Evolutionary conservation across 2,329 filamentous ascomycete species (phyloP), one percentile per base, ranked within the genome.

Genomic region (Hypoxylon sp.): DNA sequence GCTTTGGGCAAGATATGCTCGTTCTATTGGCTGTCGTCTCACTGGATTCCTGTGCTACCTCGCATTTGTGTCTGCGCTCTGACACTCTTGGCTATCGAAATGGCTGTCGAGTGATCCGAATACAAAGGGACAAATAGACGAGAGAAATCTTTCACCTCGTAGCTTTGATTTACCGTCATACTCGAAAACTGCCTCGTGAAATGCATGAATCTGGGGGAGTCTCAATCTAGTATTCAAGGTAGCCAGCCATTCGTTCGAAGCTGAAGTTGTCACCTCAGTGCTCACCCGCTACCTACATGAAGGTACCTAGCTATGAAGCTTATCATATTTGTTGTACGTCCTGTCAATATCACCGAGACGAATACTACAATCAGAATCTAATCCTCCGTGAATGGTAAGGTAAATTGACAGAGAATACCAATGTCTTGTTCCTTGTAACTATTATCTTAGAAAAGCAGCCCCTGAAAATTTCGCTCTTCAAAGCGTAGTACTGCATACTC

Each of bases 21-120:
- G 32, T 32, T 29, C 35, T 53, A 68, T 68, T 68, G 53, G 66
- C 39, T 59, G 8, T 35, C 2, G 15, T 17, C 42, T 59, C 61
- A 57, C 53, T 65, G 48, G 63, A 53, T 37, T 50, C 50, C 4
- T 50, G 39, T 13, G 46, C 42, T 15, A 32, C 21, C 19, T 56
- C 53, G 53, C 53, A 56, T 56, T 56, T 39, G 53, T 39, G 2
- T 56, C 4, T n/a, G 6, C 37, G 15, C 19, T n/a, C 17, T 17
- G 39, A 21, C 39, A 19, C 39, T 44, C 17, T 21, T 44, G 6
- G 8, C 8, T 21, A 19, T 11, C 2, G 3, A 15, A 17, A 39
- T 6, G n/a, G 37, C 37, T n/a, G 10, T 44, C 39, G 4, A 44
- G 10, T 44, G 19, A 10, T n/a, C 15, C 39, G n/a, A 8, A 11